These are phyloP conservation scores for Cercophora sp. DNA, from an alignment of 495 filamentous ascomycete genomes.

Conservation along the genomic window DNA sequence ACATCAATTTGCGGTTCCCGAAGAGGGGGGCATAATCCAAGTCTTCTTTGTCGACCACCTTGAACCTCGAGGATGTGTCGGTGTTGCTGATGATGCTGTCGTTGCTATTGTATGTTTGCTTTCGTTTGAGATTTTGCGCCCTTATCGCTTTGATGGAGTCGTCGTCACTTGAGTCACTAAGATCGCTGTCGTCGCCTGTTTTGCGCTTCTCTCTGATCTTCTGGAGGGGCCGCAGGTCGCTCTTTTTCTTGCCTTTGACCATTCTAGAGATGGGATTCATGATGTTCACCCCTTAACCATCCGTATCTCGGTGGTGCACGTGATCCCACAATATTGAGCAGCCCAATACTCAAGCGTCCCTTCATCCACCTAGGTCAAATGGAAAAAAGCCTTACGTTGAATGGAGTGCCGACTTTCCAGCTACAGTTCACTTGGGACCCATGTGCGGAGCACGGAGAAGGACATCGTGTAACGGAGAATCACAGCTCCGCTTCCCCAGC, in stretches of 20 bases:
- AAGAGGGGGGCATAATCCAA: not conserved
- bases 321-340: too few relatives aligned
- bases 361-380: too few relatives aligned
- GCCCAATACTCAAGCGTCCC: too few relatives aligned
- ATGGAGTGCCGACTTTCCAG: too few relatives aligned
- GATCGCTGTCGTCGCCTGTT: not conserved
- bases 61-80: not conserved
- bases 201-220: not conserved
- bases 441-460: too few relatives aligned
- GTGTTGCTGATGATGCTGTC: not conserved
- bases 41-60: not conserved
- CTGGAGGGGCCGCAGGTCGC: not conserved
- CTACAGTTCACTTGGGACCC: too few relatives aligned
- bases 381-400: too few relatives aligned
- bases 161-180: not conserved
- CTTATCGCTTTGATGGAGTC: too few relatives aligned
- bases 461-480: not conserved
- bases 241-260: not conserved
- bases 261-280: constrained; percentile 2
- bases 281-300: too few relatives aligned
- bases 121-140: too few relatives aligned
- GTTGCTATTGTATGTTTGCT: not conserved
- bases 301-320: too few relatives aligned
- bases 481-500: constrained; percentile 3
- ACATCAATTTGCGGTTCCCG: not conserved